Base-by-base conservation (phyloP, 73 alveolate species). In the Durusdinium trenchii region DNA sequence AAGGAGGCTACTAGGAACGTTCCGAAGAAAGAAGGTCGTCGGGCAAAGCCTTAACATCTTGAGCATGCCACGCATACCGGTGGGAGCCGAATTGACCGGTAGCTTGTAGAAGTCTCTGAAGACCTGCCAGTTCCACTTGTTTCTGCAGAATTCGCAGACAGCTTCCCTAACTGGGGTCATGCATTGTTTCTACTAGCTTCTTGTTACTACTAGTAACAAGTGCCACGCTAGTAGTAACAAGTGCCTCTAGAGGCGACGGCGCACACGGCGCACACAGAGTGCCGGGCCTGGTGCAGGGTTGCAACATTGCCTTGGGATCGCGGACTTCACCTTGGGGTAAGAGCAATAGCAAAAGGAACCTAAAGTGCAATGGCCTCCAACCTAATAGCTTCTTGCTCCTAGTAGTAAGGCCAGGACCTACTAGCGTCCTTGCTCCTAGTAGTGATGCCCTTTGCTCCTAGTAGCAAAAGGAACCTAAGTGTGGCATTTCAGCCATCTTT, bases 51-150 rank as follows among this genome's bases (percentile, higher is more conserved):
- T 91, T 89, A 91, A 1, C 57, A 52, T 48, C 97, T 91, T 91
- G 78, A 91, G 89, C 97, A 91, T 91, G 76, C 97, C 97, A 0
- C 97, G 97, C 97, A 91, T 91, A 43, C 97, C 97, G 18, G 97
- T 91, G 78, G 97, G 97, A 36, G 97, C 97, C 6, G 67, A 38
- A 14, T 71, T 42, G 1, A 69, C 89, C 1, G 89, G 64, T 26
- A 91, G 83, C 75, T 69, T 67, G 97, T 67, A 91, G 97, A 67
- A 76, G 89, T 91, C 97, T 71, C 97, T 91, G 87, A 69, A 91
- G 57, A 91, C 97, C 97, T 91, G 71, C 76, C 18, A 62, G 76
- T 18, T 6, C 40, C 28, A 20, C 76, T 32, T 32, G 28, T 36
- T 36, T 20, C 3, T 9, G n/a, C 73, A 23, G 18, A 60, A 60